A percentile compares a stretch with the other conserved stretches of the same genome.
phyloP scores from a whole-genome alignment of 108 stramenopile species.

The Heterococcus sp. region DNA sequence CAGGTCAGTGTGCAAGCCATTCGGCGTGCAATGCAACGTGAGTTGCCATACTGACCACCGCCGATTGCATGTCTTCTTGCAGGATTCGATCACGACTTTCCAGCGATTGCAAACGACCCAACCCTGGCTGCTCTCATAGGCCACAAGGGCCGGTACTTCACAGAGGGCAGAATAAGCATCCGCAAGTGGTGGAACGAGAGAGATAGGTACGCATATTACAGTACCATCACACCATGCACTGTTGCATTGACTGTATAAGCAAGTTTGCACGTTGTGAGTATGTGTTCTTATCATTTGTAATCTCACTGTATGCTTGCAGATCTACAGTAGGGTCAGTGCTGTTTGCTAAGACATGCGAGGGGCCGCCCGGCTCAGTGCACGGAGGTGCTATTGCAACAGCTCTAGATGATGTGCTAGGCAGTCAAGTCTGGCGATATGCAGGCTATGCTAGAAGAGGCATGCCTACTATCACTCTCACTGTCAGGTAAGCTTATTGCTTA shows the following conservation, averaged over 20 bases:
- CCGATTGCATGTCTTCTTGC: no score
- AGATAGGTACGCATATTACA: neutral
- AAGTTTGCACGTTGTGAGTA: no score
- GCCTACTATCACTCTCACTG: slow-evolving; percentile 7
- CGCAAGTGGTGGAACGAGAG: slow-evolving; percentile 7
- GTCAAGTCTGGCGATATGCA: slow-evolving; percentile 24
- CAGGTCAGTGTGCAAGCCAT: neutral
- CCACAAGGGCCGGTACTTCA: slow-evolving; percentile 4
- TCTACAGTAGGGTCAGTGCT: neutral
- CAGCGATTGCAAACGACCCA: slow-evolving; percentile 2
- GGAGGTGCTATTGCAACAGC: slow-evolving; percentile 33
- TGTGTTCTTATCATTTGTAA: no score
- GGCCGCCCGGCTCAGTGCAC: neutral
- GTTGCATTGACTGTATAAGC: no score
- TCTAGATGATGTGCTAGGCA: slow-evolving; percentile 37
- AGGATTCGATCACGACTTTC: slow-evolving; percentile 24
- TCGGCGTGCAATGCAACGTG: neutral
- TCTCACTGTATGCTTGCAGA: no score
- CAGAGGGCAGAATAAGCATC: neutral
- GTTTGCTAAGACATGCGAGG: neutral
- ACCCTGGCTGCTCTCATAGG: neutral
- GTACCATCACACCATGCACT: no score
- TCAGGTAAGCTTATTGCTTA: slow-evolving; percentile 3
- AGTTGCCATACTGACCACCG: no score
- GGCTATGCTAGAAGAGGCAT: slow-evolving; percentile 19